Evolutionary conservation across 2,329 filamentous ascomycete species (phyloP).

Genomic region (Penicillium vulpinum): DNA sequence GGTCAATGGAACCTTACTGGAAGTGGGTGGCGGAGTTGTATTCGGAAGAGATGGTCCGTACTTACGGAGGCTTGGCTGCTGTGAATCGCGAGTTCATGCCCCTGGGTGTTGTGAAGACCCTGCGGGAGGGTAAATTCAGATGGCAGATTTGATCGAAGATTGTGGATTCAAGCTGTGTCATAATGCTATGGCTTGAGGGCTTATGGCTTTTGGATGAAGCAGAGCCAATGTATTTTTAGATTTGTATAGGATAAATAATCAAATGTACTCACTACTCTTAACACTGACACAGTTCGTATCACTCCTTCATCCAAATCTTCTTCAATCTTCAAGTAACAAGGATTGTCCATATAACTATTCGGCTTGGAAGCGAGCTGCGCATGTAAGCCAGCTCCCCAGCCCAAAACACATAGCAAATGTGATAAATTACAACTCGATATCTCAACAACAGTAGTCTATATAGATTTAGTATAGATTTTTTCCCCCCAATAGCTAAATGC

Average conservation of each 20-base stretch:
- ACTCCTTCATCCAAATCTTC: neutral
- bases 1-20: slow-evolving; percentile 45
- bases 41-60: slow-evolving; percentile 41
- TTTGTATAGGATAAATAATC: too few relatives aligned
- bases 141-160: slow-evolving; percentile 39
- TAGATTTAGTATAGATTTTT: too few relatives aligned
- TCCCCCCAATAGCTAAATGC: too few relatives aligned
- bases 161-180: neutral
- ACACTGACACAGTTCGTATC: neutral
- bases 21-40: slow-evolving; percentile 46
- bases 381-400: too few relatives aligned
- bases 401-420: too few relatives aligned
- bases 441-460: too few relatives aligned
- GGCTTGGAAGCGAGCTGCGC: too few relatives aligned
- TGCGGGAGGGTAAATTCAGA: slow-evolving; percentile 43
- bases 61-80: slow-evolving; percentile 43
- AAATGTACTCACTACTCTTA: too few relatives aligned
- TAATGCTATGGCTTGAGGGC: neutral
- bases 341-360: too few relatives aligned
- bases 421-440: too few relatives aligned
- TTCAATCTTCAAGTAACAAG: too few relatives aligned
- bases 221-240: neutral
- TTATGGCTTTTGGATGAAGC: neutral
- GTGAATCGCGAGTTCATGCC: slow-evolving; percentile 45
- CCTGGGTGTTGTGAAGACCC: slow-evolving; percentile 45